These are phyloP conservation scores for Beauveria bassiana DNA, from an alignment of 2,329 filamentous ascomycete genomes.

Conservation along the genomic window DNA sequence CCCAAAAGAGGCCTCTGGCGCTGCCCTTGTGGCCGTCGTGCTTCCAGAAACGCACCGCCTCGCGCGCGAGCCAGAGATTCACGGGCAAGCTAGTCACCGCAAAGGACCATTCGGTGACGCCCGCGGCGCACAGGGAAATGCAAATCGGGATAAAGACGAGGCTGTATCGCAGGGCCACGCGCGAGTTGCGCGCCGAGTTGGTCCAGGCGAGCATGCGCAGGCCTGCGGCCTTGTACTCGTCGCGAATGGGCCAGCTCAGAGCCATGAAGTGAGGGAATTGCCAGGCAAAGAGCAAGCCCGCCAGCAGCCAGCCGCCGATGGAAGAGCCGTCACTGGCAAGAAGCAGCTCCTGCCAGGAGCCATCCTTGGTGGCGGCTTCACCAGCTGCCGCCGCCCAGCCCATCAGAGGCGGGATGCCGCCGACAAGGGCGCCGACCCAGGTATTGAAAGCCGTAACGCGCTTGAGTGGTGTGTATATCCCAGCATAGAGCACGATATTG, in stretches of 20 bases:
- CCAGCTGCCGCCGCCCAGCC: constrained; percentile 94
- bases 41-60: constrained; percentile 76
- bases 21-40: constrained; percentile 70
- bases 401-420: constrained; percentile 92
- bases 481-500: constrained; percentile 87
- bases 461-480: constrained; percentile 88
- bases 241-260: constrained; percentile 76
- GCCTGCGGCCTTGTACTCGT: constrained; percentile 73
- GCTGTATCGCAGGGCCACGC: constrained; percentile 83
- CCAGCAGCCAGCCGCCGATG: constrained; percentile 82
- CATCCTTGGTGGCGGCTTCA: constrained; percentile 69
- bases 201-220: constrained; percentile 75
- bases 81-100: constrained; percentile 71
- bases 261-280: constrained; percentile 99
- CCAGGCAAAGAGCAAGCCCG: constrained; percentile 82
- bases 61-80: constrained; percentile 76
- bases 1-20: constrained; percentile 87
- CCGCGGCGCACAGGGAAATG: constrained; percentile 65
- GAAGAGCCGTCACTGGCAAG: constrained; percentile 54
- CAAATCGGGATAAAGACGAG: constrained; percentile 82
- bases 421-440: constrained; percentile 88
- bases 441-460: constrained; percentile 81
- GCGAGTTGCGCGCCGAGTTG: constrained; percentile 74
- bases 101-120: constrained; percentile 82
- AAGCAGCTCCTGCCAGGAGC: constrained; percentile 70